These are phyloP conservation scores for Rhizoclosmatium globosum DNA, from an alignment of 192 early-diverging fungal species.

Conservation along the genomic window DNA sequence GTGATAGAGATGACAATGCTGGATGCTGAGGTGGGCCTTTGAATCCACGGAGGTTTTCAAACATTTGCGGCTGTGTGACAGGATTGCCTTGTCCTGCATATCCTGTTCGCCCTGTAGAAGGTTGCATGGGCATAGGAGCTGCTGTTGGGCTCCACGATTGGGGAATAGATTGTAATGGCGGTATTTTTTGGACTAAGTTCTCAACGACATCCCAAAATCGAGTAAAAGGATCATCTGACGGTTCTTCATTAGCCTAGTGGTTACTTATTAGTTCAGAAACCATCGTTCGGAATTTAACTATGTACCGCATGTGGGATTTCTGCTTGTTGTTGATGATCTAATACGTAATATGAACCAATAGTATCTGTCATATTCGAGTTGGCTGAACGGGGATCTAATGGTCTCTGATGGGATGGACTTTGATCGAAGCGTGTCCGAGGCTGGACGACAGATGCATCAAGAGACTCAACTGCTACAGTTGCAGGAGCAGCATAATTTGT, in stretches of 20 bases:
- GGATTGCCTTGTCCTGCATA: too few relatives aligned
- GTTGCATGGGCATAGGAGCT: slow-evolving; percentile 6
- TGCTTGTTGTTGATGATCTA: slow-evolving; percentile 34
- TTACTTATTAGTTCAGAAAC: neutral
- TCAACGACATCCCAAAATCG: slow-evolving; percentile 84
- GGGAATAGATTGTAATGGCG: slow-evolving; percentile 11
- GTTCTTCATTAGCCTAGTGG: slow-evolving; percentile 51
- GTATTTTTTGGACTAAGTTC: slow-evolving; percentile 74
- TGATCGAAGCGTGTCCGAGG: slow-evolving; percentile 4
- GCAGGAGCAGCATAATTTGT: slow-evolving; percentile 26
- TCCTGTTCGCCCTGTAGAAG: too few relatives aligned
- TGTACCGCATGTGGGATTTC: too few relatives aligned
- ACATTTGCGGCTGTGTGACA: too few relatives aligned
- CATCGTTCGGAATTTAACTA: neutral
- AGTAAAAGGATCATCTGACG: slow-evolving; percentile 78
- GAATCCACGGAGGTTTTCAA: too few relatives aligned
- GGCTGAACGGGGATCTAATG: slow-evolving; percentile 13
- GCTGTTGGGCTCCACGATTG: slow-evolving; percentile 7
- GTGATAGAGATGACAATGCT: neutral
- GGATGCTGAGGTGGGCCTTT: neutral
- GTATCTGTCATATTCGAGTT: slow-evolving; percentile 21
- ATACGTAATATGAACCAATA: slow-evolving; percentile 35
- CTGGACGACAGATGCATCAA: slow-evolving; percentile 40
- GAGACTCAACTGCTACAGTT: slow-evolving; percentile 45
- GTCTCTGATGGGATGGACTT: neutral